These are phyloP conservation scores for Hymenoscyphus repandus DNA, from an alignment of 2,329 filamentous ascomycete species.

Conservation along the genomic window DNA sequence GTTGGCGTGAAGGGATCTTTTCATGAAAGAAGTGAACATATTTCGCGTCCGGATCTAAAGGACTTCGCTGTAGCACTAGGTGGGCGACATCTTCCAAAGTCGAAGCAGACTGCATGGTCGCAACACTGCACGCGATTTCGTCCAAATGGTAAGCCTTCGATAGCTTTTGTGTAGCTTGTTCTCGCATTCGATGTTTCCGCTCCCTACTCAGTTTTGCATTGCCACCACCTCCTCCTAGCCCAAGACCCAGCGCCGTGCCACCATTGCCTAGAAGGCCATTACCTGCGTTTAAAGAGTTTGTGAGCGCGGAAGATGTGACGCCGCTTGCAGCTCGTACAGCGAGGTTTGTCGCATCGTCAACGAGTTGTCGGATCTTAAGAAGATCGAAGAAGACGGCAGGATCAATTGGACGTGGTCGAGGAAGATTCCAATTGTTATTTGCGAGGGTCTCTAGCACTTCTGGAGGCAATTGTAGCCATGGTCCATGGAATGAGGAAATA, in stretches of 20 bases:
- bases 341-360: slow-evolving; percentile 75
- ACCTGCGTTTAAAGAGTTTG: slow-evolving; percentile 46
- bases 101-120: slow-evolving; percentile 76
- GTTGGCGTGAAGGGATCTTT: slow-evolving; percentile 72
- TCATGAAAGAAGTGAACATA: slow-evolving; percentile 94
- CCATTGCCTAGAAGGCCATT: slow-evolving; percentile 44
- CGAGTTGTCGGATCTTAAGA: slow-evolving; percentile 72
- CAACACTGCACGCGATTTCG: slow-evolving; percentile 77
- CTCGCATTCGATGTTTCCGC: slow-evolving; percentile 71
- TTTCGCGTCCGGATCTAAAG: slow-evolving; percentile 66
- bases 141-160: slow-evolving; percentile 73
- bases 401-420: slow-evolving; percentile 71
- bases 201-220: slow-evolving; percentile 68
- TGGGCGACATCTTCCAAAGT: slow-evolving; percentile 71
- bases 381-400: slow-evolving; percentile 78
- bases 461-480: slow-evolving; percentile 74
- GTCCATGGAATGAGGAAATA: slow-evolving; percentile 77
- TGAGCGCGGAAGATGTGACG: slow-evolving; percentile 59
- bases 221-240: slow-evolving; percentile 49
- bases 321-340: slow-evolving; percentile 73
- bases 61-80: slow-evolving; percentile 65
- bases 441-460: slow-evolving; percentile 76
- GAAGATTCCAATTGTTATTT: slow-evolving; percentile 73
- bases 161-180: slow-evolving; percentile 74
- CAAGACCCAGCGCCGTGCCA: slow-evolving; percentile 50